phyloP scores from a whole-genome alignment of 495 filamentous ascomycete species.

The Talaromyces proteolyticus region DNA sequence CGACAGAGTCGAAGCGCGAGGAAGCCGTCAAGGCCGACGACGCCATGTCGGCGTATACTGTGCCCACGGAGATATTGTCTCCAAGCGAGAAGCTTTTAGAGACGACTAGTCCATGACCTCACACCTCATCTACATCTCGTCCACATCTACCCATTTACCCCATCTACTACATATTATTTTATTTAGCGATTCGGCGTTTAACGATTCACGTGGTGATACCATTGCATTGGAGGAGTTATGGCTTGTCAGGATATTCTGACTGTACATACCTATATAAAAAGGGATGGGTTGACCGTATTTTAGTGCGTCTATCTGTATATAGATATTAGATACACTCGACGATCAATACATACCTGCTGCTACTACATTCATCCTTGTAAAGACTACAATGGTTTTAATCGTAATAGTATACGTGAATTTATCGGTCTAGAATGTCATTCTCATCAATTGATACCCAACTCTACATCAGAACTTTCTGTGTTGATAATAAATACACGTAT shows the following conservation, averaged over 20 bases:
- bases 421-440: too few species aligned
- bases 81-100: conserved; percentile 1
- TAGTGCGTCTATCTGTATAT: not conserved
- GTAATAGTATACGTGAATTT: too few species aligned
- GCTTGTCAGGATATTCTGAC: not conserved
- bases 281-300: not conserved
- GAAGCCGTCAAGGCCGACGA: conserved; percentile 8
- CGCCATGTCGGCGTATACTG: conserved; percentile 18
- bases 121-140: too few species aligned
- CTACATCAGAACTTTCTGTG: too few species aligned
- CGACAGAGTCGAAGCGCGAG: conserved; percentile 24
- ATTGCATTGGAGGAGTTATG: not conserved
- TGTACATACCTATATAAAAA: not conserved
- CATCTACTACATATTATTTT: not conserved
- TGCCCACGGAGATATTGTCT: conserved; percentile 29
- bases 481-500: too few species aligned
- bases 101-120: not conserved
- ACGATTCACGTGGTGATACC: not conserved
- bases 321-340: not conserved
- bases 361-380: too few species aligned
- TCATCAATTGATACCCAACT: too few species aligned
- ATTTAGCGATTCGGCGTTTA: conserved; percentile 1
- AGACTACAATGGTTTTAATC: too few species aligned
- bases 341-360: not conserved
- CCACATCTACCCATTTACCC: not conserved